Conservation (phyloP, 495 filamentous ascomycete species). For the Xylaria scruposa region DNA sequence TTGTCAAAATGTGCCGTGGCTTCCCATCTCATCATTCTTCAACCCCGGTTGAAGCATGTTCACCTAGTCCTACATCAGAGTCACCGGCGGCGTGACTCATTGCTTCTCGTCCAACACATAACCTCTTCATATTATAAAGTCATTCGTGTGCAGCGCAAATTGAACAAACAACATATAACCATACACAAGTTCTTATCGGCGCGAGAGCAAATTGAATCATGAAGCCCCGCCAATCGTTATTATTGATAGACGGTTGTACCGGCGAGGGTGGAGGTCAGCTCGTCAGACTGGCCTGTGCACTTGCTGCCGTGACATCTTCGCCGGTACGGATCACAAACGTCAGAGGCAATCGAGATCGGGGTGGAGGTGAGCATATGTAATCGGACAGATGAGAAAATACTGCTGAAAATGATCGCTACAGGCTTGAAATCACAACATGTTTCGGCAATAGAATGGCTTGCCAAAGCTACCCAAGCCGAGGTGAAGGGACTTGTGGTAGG, state of each 20-base stretch:
- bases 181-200: not conserved
- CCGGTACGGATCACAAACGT: conserved; percentile 73
- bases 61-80: not conserved
- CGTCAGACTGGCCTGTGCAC: conserved; percentile 70
- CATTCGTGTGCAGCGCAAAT: not conserved
- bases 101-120: not conserved
- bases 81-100: conserved; percentile 22
- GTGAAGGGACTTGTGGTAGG: conserved; percentile 63
- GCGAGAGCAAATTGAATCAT: conserved; percentile 14
- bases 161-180: not conserved
- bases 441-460: conserved; percentile 70
- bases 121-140: not conserved
- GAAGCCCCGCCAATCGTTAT: conserved; percentile 34
- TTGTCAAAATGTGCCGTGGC: not conserved
- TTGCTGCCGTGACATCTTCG: conserved; percentile 70
- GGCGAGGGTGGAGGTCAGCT: conserved; percentile 90
- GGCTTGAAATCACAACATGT: conserved; percentile 82
- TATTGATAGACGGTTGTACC: conserved; percentile 67
- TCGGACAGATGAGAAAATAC: not conserved
- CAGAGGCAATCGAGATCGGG: conserved; percentile 67
- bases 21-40: not conserved
- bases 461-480: conserved; percentile 64
- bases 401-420: conserved; percentile 35
- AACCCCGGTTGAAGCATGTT: conserved; percentile 1
- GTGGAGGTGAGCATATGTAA: conserved; percentile 43